Evolutionary conservation across 768 basidiomycete genomes (phyloP), one percentile per base, ranked within the genome.

Genomic region (Mycena albidolilacea): DNA sequence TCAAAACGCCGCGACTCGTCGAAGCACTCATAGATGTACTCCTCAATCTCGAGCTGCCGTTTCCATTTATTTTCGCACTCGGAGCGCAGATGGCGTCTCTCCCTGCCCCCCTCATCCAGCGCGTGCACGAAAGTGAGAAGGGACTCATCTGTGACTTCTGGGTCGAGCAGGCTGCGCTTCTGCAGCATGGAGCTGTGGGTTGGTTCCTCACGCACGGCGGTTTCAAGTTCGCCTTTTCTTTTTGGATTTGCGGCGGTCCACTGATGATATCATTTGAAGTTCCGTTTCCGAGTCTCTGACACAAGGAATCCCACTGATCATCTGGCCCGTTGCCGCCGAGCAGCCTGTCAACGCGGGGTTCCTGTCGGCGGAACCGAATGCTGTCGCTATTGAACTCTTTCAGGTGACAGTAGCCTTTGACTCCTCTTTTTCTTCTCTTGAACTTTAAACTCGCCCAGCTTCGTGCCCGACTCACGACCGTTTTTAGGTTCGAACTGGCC

Each of bases 1-100:
- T 61, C 12, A 64, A 43, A 23, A 65, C 64, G 21, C 54, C 43
- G 10, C 37, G 50, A 19, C 70, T 57, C 38, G 38, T 71, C 21
- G 64, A 71, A 15, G 64, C 70, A 17, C 55, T 71, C 11, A 6
- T 71, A 10, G 54, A 60, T 17, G 66, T 59, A 4, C 70, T 71
- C 3, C 37, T 71, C 7, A 44, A n/a, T 3, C 44, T 54, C 15
- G 64, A 65, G 23, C 12, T 35, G 9, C 62, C 69, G 0, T 71
- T 71, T 38, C 70, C 70, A 10, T 71, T 71, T 35, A 54, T 71
- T 9, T 65, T 71, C 38, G 63, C 63, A 17, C 70, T 71, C 1
- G 59, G 48, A 11, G 48, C n/a, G 0, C 12, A 23, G 38, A 41
- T 64, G 30, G 69, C 70, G 35, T 37, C 43, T 0, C 70, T 71